Percentiles rank a stretch among this genome's conserved stretches.
These are phyloP conservation scores for Rhynchospora pubera DNA, from an alignment of 176 grass and related monocot genomes.

Conservation along the genomic window DNA sequence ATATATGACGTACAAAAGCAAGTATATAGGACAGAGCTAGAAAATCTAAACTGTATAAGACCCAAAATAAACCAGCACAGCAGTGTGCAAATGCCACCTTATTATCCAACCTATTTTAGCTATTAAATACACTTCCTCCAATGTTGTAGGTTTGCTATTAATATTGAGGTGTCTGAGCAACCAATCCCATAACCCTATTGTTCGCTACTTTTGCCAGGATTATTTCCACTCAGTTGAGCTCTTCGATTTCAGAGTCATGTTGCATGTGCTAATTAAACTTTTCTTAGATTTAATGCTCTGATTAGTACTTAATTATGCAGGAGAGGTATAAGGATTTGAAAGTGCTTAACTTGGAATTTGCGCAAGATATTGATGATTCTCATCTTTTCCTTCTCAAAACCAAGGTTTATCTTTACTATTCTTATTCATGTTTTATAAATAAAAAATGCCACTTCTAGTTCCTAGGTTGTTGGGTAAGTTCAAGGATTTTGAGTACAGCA, in stretches of 20 bases:
- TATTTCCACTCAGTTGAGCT: background rate
- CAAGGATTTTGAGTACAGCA: background rate
- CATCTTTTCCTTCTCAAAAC: conserved; percentile 72
- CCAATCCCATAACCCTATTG: no score
- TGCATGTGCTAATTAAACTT: background rate
- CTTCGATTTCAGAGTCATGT: background rate
- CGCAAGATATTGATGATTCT: conserved; percentile 65
- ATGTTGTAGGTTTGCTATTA: no score
- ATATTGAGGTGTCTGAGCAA: no score
- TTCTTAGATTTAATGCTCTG: background rate
- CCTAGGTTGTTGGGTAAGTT: background rate
- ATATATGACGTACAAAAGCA: no score
- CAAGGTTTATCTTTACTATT: conserved; percentile 31
- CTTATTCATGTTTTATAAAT: background rate
- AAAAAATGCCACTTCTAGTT: background rate
- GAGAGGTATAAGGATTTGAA: conserved; percentile 59
- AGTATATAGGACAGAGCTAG: no score
- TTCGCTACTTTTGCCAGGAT: background rate
- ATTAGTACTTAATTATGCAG: conserved; percentile 20
- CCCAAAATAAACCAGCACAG: no score
- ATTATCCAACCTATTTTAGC: no score
- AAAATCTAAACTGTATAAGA: no score
- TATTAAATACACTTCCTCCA: no score
- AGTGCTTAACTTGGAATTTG: conserved; percentile 72
- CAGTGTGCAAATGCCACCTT: no score